Percentiles rank a stretch among this genome's conserved stretches.
phyloP scores from a whole-genome alignment of 768 basidiomycete genomes.

The Mycena venus region DNA sequence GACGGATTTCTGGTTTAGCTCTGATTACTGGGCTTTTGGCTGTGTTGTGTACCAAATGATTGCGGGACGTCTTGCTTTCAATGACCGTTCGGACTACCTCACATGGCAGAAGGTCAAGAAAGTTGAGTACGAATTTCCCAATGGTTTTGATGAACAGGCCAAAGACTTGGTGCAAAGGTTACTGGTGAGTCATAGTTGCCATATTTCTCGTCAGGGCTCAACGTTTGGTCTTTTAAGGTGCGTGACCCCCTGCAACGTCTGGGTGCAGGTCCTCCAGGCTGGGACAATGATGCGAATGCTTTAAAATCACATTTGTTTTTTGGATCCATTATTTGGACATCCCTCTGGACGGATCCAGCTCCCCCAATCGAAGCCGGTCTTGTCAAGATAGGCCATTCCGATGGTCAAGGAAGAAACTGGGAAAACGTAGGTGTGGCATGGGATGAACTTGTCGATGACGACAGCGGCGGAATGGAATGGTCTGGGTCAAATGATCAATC shows the following conservation, averaged over 20 bases:
- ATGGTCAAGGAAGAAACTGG: conserved; percentile 56
- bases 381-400: conserved; percentile 58
- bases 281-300: conserved; percentile 53
- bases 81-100: conserved; percentile 91
- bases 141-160: conserved; percentile 85
- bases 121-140: conserved; percentile 88
- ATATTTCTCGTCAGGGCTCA: neutral
- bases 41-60: conserved; percentile 96
- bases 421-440: conserved; percentile 67
- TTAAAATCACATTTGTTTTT: conserved; percentile 70
- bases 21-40: conserved; percentile 96
- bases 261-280: conserved; percentile 60
- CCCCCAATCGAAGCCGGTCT: conserved; percentile 69
- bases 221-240: conserved; percentile 49
- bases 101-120: conserved; percentile 96
- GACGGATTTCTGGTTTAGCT: conserved; percentile 57
- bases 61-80: conserved; percentile 91
- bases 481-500: conserved; percentile 26
- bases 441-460: conserved; percentile 59
- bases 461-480: conserved; percentile 62
- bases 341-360: conserved; percentile 67
- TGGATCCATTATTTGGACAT: conserved; percentile 60
- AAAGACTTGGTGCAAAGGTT: conserved; percentile 86
- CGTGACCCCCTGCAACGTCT: conserved; percentile 64
- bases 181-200: conserved; percentile 61